Evolutionary conservation across 2,329 filamentous ascomycete species (phyloP), one percentile per base, ranked within the genome.

Genomic region (Talaromyces sp.): DNA sequence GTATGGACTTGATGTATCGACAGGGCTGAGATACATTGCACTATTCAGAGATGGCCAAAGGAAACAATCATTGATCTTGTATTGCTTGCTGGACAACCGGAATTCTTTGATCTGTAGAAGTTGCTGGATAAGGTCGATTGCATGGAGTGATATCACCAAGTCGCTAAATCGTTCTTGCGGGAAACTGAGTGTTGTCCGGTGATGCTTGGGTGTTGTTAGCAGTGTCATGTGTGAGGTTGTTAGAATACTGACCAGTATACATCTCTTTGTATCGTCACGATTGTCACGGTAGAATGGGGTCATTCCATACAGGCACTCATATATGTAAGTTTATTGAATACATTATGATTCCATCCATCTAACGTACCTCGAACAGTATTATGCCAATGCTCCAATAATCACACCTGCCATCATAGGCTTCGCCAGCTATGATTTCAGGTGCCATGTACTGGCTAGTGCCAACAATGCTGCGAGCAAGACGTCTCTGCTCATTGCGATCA

Each of bases 371-470:
- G 70, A 91, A 98, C 60, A 98, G 77, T 70, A 98, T 97, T 70
- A 98, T 87, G 58, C 92, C 93, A 67, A 98, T 85, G 76, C 93
- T 97, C 93, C 90, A 98, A 91, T 85, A 98, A 76, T 98, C 93
- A 76, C 93, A 98, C 70, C 93, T 84, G 31, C 90, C 93, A 75
- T 98, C 95, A 73, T 98, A 98, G 41, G 83, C 78, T 55, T 91
- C 84, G 29, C 93, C 91, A 65, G 84, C 81, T 61, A 97, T 88
- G 19, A 98, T 90, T 78, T 98, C 95, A 1, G 93, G 93, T 0
- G 95, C 93, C 95, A 97, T 98, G 78, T 98, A 98, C 71, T 97
- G 93, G 72, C 92, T 96, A 2, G 95, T 98, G 2, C 93, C 93
- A 11, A 98, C 93, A 1, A 96, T 87, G 52, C 92, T 96, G 66